These are phyloP conservation scores for Pleurotus giganteus DNA, from an alignment of 768 basidiomycete genomes.

Conservation along the genomic window DNA sequence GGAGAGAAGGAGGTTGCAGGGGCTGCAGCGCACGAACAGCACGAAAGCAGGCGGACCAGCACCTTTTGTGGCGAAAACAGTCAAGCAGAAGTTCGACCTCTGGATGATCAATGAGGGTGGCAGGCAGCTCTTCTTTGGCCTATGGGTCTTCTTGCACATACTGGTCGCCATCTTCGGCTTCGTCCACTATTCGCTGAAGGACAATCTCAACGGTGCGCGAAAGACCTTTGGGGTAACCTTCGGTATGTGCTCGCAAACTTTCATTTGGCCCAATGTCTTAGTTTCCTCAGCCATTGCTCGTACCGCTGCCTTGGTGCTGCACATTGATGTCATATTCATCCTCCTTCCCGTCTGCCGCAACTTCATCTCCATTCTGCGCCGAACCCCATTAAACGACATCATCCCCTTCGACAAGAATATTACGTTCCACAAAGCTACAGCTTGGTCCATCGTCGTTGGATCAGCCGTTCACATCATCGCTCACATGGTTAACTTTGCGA, in stretches of 20 bases:
- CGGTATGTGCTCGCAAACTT: slow-evolving; percentile 47
- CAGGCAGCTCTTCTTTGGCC: slow-evolving; percentile 69
- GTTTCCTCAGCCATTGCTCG: slow-evolving; percentile 71
- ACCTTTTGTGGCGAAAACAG: slow-evolving; percentile 35
- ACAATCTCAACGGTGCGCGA: slow-evolving; percentile 69
- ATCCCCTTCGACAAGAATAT: slow-evolving; percentile 95
- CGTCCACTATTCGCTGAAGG: slow-evolving; percentile 75
- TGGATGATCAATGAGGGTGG: slow-evolving; percentile 97
- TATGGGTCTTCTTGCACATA: slow-evolving; percentile 80
- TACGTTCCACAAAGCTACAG: slow-evolving; percentile 87
- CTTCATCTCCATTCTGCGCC: slow-evolving; percentile 86
- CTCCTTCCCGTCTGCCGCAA: slow-evolving; percentile 94
- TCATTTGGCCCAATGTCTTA: slow-evolving; percentile 17
- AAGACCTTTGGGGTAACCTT: slow-evolving; percentile 74
- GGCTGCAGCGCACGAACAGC: slow-evolving; percentile 67
- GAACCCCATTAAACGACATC: slow-evolving; percentile 79
- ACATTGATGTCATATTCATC: slow-evolving; percentile 91
- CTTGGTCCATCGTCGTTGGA: slow-evolving; percentile 84
- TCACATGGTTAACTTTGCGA: slow-evolving; percentile 84
- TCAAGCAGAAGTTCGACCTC: slow-evolving; percentile 49
- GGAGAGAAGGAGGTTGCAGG: slow-evolving; percentile 81
- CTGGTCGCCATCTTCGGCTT: slow-evolving; percentile 77
- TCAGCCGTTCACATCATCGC: slow-evolving; percentile 74
- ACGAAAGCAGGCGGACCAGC: slow-evolving; percentile 22
- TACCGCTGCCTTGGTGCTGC: slow-evolving; percentile 84